Percentiles rank a stretch among this genome's conserved stretches.
These are phyloP conservation scores for Chrysophaeum taylorii DNA, from an alignment of 352 stramenopile genomes.

Conservation along the genomic window DNA sequence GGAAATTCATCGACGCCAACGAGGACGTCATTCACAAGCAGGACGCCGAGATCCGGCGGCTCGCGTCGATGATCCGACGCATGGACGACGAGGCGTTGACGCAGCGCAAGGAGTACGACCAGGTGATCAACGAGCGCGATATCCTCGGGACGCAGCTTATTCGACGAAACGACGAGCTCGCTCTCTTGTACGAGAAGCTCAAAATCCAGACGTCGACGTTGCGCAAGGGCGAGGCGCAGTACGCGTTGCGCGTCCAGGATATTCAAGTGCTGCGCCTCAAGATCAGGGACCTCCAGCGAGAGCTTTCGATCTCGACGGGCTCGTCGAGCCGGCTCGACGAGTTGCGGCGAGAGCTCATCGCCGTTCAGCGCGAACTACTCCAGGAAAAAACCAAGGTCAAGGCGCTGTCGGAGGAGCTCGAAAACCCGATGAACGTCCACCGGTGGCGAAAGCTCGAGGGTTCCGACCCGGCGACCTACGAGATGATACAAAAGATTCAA, in stretches of 20 bases:
- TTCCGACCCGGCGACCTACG: conserved; percentile 81
- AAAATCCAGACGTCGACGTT: conserved; percentile 89
- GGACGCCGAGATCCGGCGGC: conserved; percentile 79
- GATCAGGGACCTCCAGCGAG: conserved; percentile 76
- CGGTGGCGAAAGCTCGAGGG: conserved; percentile 92
- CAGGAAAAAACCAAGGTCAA: conserved; percentile 93
- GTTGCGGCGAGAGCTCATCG: conserved; percentile 59
- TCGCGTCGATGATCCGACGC: conserved; percentile 74
- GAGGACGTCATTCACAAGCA: conserved; percentile 85
- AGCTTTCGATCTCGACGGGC: conserved; percentile 74
- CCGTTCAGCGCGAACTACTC: conserved; percentile 75
- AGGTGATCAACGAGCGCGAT: conserved; percentile 89
- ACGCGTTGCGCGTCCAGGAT: conserved; percentile 70
- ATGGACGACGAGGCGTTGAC: conserved; percentile 83
- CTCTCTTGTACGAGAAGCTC: conserved; percentile 92
- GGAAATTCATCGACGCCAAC: conserved; percentile 66
- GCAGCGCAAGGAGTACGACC: conserved; percentile 88
- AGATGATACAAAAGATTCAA: conserved; percentile 91
- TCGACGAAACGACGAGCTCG: conserved; percentile 85
- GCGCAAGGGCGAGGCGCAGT: conserved; percentile 78
- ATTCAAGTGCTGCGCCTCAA: conserved; percentile 88
- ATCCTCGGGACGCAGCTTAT: conserved; percentile 92
- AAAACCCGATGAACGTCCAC: conserved; percentile 95
- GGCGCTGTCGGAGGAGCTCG: conserved; percentile 81
- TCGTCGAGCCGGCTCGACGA: conserved; percentile 63